Percentiles rank a stretch among this genome's conserved stretches.
Conservation (phyloP, 495 filamentous ascomycete genomes). For the Elasticomyces elasticus region DNA sequence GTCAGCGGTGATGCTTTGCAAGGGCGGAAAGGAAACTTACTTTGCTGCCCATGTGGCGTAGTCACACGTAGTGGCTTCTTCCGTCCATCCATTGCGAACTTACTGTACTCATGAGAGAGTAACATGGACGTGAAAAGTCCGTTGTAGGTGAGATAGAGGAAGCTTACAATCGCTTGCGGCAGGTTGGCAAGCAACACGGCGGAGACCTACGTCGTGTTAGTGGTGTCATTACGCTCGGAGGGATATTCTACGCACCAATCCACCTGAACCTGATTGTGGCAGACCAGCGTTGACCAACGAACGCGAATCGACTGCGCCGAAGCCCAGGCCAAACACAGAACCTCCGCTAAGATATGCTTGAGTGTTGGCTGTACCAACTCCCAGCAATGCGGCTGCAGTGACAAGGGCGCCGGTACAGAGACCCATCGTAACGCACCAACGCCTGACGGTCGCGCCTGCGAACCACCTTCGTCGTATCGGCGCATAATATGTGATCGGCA, state of each 20-base stretch:
- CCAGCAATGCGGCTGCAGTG: constrained; percentile 1
- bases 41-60: constrained; percentile 9
- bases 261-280: not conserved
- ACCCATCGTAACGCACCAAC: constrained; percentile 16
- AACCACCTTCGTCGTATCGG: not conserved
- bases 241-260: not conserved
- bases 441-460: not conserved
- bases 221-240: no score
- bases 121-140: constrained; percentile 36
- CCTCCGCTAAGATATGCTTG: not conserved
- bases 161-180: constrained; percentile 38
- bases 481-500: not conserved
- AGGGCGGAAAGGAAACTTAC: no score
- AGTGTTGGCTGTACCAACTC: not conserved
- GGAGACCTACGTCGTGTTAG: no score
- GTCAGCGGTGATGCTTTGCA: constrained; percentile 7
- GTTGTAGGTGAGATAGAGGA: constrained; percentile 38
- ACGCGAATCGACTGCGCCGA: constrained; percentile 4
- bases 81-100: constrained; percentile 11
- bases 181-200: constrained; percentile 33
- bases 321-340: constrained; percentile 2
- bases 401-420: constrained; percentile 1
- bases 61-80: constrained; percentile 13
- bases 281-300: not conserved
- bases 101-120: constrained; percentile 27